Base-by-base conservation (phyloP, 2,329 filamentous ascomycete species). In the Pseudopithomyces chartarum region DNA sequence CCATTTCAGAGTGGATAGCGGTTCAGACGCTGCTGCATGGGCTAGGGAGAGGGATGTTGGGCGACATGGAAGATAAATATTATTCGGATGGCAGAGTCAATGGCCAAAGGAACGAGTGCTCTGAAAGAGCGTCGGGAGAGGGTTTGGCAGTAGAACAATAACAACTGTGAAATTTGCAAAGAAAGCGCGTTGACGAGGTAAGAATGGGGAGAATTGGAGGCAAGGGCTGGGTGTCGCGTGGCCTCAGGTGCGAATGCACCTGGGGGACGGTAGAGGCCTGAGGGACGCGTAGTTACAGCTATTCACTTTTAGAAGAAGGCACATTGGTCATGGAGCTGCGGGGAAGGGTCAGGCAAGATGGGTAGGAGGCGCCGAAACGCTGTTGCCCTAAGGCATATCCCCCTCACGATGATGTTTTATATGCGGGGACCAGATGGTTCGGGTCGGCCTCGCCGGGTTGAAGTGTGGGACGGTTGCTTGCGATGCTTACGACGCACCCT, bases 51-150 rank as follows among this genome's bases (percentile, higher is more conserved):
- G 61, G 59, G 53, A 59, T 60, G 51, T 61, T 57, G 54, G 54
- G 64, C 63, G 67, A 65, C 69, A 73, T 73, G 71, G 64, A 62
- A 71, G 73, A 76, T 74, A 69, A 74, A 72, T 74, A 76, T 60
- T 69, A 66, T 62, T 47, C 33, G 64, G 64, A 63, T 69, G 65
- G 60, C 64, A 67, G 60, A 61, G 58, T 63, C 60, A 57, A 64
- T 65, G 60, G 61, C 53, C 65, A 63, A 69, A 67, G 64, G 67
- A 71, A 60, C 65, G 54, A 62, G 58, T 57, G 52, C 53, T 51
- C 51, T 62, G 46, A 22, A 56, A 51, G 53, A 52, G 60, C 50
- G 39, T 47, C 42, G 48, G 36, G 63, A 54, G 50, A 51, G 38
- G 5, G 54, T 58, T 56, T 34, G 26, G 15, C 49, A 53, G 47